Percentiles rank a stretch among this genome's conserved stretches.
phyloP scores from a whole-genome alignment of 306 rosid genomes.

The Sesbania bispinosa region DNA sequence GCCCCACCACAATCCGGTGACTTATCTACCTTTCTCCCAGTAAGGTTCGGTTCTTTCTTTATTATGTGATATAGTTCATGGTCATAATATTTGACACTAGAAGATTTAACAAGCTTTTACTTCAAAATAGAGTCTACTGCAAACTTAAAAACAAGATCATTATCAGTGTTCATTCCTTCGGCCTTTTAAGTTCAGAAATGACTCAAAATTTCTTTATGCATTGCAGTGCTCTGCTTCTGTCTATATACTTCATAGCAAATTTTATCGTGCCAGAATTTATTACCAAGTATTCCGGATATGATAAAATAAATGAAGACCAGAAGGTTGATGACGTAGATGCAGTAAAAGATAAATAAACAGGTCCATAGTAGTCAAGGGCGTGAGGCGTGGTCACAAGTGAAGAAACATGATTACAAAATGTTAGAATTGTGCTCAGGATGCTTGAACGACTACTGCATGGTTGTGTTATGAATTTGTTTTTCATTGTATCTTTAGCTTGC shows the following conservation, averaged over 20 bases:
- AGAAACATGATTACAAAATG: neutral
- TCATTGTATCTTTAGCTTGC: neutral
- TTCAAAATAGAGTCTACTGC: neutral
- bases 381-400: neutral
- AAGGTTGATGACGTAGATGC: conserved; percentile 27
- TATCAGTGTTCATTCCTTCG: neutral
- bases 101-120: neutral
- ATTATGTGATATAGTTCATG: neutral
- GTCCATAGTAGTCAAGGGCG: neutral
- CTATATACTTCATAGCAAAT: conserved; percentile 39
- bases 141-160: neutral
- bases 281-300: conserved; percentile 32
- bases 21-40: conserved; percentile 34
- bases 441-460: neutral
- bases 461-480: neutral
- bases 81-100: neutral
- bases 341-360: conserved; percentile 3
- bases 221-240: conserved; percentile 50
- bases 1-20: conserved; percentile 38
- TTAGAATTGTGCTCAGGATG: neutral
- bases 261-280: conserved; percentile 51
- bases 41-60: conserved; percentile 35
- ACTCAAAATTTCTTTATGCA: neutral
- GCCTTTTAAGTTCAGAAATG: neutral
- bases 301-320: conserved; percentile 32